Evolutionary conservation across 371 early-diverging fungal genomes (phyloP).

Genomic region (Rhizomucor pusillus): DNA sequence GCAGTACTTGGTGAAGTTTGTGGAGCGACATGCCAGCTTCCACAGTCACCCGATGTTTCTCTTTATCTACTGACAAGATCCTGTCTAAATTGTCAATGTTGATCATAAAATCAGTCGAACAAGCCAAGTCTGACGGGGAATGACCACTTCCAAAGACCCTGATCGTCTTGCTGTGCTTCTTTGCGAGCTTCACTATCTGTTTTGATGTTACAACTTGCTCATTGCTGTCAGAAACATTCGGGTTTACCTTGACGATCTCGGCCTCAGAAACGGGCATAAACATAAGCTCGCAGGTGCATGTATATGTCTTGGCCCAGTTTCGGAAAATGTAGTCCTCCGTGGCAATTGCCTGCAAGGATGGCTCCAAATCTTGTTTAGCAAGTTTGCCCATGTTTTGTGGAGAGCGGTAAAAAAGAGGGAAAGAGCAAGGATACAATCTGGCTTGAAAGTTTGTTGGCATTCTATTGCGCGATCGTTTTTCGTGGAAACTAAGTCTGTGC

Average conservation of each 20-base stretch:
- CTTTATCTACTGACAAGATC: slow-evolving; percentile 52
- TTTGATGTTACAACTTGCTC: not conserved
- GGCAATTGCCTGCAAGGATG: slow-evolving; percentile 23
- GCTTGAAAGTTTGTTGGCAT: too few species aligned
- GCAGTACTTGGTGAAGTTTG: slow-evolving; percentile 58
- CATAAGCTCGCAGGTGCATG: slow-evolving; percentile 57
- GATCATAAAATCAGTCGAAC: slow-evolving; percentile 67
- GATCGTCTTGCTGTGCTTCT: slow-evolving; percentile 43
- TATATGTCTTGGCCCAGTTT: slow-evolving; percentile 81
- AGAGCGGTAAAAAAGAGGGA: too few species aligned
- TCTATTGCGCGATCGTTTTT: too few species aligned
- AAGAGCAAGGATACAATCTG: too few species aligned
- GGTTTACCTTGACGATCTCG: slow-evolving; percentile 59
- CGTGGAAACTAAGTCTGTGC: too few species aligned
- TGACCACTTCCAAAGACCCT: slow-evolving; percentile 78
- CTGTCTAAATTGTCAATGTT: slow-evolving; percentile 66
- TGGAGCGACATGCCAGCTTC: slow-evolving; percentile 74
- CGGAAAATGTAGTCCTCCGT: slow-evolving; percentile 34
- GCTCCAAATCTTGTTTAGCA: slow-evolving; percentile 2
- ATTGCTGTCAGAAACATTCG: not conserved
- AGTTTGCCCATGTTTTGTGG: too few species aligned
- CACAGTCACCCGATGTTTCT: slow-evolving; percentile 54
- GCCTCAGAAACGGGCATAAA: slow-evolving; percentile 63
- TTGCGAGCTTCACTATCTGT: slow-evolving; percentile 55
- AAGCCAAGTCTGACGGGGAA: slow-evolving; percentile 82